Percentiles rank a stretch among this genome's conserved stretches.
Conservation (phyloP, 768 basidiomycete genomes). For the Rhizopogon roseolus region DNA sequence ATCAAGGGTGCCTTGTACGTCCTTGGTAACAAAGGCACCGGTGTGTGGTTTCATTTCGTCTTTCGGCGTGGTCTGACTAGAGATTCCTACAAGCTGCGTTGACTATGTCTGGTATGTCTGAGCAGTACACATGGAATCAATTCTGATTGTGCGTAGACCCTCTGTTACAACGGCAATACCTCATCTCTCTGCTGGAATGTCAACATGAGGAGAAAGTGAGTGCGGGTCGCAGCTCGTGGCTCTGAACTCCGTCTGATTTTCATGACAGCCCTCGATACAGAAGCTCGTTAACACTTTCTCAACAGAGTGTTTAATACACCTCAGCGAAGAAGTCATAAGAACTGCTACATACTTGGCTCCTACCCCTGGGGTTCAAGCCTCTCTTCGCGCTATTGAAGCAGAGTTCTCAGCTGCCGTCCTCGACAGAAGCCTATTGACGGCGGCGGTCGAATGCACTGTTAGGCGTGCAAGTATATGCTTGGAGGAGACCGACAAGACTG, state of each 20-base stretch:
- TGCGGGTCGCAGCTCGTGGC: not conserved
- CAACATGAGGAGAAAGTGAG: conserved; percentile 83
- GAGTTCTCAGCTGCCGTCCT: conserved; percentile 46
- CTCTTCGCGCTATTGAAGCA: conserved; percentile 41
- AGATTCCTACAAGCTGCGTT: conserved; percentile 47
- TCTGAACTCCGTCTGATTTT: not conserved
- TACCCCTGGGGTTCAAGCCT: conserved; percentile 41
- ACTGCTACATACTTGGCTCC: conserved; percentile 57
- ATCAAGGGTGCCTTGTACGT: conserved; percentile 94
- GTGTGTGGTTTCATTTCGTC: conserved; percentile 30
- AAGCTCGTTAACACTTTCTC: conserved; percentile 56
- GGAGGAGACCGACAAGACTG: conserved; percentile 44
- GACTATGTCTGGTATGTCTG: conserved; percentile 55
- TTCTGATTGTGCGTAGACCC: conserved; percentile 40
- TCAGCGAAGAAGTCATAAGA: conserved; percentile 61
- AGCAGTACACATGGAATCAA: conserved; percentile 3
- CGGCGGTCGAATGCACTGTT: conserved; percentile 37
- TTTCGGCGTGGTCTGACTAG: not conserved
- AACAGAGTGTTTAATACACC: conserved; percentile 52
- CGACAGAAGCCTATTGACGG: conserved; percentile 37
- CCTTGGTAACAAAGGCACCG: conserved; percentile 65
- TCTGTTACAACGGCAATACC: conserved; percentile 49
- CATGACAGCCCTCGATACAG: conserved; percentile 66
- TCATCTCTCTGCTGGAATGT: conserved; percentile 63
- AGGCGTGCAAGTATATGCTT: conserved; percentile 42